A percentile compares a stretch with the other conserved stretches of the same genome.
Evolutionary conservation across 495 filamentous ascomycete genomes (phyloP).

Genomic region (Neurospora sp.): DNA sequence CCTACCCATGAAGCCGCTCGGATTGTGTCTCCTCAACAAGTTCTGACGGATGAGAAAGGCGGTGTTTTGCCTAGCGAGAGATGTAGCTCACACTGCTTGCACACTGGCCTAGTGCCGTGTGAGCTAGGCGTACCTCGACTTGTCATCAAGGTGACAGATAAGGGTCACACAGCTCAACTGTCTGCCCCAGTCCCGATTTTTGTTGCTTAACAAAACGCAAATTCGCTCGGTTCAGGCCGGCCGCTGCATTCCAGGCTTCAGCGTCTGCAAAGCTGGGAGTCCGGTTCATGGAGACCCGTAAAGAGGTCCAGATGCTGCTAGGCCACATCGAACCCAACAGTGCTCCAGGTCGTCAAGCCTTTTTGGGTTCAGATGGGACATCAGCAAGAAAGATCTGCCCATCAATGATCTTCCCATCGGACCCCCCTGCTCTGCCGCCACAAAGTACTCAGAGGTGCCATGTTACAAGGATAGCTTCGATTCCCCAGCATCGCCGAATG

Average conservation of each 20-base stretch:
- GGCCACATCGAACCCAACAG: not conserved
- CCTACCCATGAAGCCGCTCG: not conserved
- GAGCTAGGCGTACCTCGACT: not conserved
- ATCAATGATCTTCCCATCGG: conserved; percentile 17
- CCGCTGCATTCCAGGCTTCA: not conserved
- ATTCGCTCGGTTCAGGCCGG: conserved; percentile 9
- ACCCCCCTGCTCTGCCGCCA: conserved; percentile 5
- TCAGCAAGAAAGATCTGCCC: conserved; percentile 19
- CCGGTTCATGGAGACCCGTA: not conserved
- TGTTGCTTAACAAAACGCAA: conserved; percentile 1
- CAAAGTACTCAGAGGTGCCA: conserved; percentile 5
- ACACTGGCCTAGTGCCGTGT: not conserved
- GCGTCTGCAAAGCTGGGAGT: not conserved
- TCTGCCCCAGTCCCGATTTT: not conserved
- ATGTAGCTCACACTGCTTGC: not conserved
- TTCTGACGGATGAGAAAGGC: not conserved
- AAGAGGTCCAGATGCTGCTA: not conserved
- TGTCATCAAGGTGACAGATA: not conserved
- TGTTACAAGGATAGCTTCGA: conserved; percentile 1
- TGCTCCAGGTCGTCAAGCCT: not conserved
- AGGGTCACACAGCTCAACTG: not conserved
- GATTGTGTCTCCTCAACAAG: not conserved
- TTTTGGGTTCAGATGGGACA: conserved; percentile 8
- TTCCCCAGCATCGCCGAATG: conserved; percentile 6
- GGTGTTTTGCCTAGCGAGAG: not conserved